phyloP scores from a whole-genome alignment of 1,284 basidiomycete species.

The Fomitopsis schrenkii region DNA sequence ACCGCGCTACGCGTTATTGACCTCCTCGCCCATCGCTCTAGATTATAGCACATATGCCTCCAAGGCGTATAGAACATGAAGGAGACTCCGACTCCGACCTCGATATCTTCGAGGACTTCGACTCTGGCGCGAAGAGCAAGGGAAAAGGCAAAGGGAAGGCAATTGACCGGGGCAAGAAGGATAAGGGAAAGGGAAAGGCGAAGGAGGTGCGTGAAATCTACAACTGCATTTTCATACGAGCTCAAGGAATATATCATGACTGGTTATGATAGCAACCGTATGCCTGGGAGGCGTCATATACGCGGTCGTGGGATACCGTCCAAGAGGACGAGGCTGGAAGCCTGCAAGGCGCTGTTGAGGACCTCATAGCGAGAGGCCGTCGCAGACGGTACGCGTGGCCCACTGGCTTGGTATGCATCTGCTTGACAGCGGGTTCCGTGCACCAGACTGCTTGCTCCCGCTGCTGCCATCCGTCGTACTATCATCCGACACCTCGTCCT shows the following conservation, averaged over 20 bases:
- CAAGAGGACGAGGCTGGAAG: constrained; percentile 95
- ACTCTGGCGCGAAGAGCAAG: constrained; percentile 33
- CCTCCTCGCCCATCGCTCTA: not conserved
- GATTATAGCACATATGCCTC: constrained; percentile 14
- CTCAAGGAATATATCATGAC: not conserved
- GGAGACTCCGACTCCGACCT: constrained; percentile 52
- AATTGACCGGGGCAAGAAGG: constrained; percentile 35
- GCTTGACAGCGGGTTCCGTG: not conserved
- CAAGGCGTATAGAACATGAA: constrained; percentile 29
- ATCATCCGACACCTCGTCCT: constrained; percentile 96
- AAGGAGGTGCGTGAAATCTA: constrained; percentile 40
- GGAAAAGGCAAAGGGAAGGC: constrained; percentile 42
- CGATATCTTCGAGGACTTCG: constrained; percentile 38
- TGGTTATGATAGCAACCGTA: constrained; percentile 59
- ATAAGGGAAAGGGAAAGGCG: constrained; percentile 48
- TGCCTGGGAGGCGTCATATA: constrained; percentile 95
- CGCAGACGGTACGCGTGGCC: constrained; percentile 63
- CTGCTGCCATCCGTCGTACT: constrained; percentile 85
- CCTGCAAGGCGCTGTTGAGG: constrained; percentile 85
- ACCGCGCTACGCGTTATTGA: too few relatives aligned
- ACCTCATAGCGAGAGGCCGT: constrained; percentile 81
- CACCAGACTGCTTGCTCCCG: constrained; percentile 70
- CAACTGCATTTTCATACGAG: not conserved
- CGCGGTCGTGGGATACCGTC: constrained; percentile 94
- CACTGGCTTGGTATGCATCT: not conserved